Evolutionary conservation across 164 flowering plant species (phyloP), one percentile per base, ranked within the genome.

Genomic region (Kingdonia uniflora): DNA sequence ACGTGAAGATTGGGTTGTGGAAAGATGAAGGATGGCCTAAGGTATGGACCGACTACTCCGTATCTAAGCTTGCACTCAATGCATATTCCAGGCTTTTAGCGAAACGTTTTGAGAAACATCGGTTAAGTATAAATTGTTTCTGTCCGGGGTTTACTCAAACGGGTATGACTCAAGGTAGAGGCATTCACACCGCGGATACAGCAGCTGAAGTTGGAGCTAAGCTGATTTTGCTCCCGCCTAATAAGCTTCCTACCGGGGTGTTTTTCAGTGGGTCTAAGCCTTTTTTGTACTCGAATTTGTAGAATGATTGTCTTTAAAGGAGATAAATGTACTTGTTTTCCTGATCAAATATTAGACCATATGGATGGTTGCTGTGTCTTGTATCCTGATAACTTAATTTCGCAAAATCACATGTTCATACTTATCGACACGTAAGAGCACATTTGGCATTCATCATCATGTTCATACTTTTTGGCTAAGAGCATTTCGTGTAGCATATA

Each of bases 101-200:
- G 0, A 71, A 52, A 53, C 71, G 69, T 7, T 63, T 64, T 23
- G 37, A 62, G 19, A 74, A 67, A 0, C 6, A 11, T 1, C 75
- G 80, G 1, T 33, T 91, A 10, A 74, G 82, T 49, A 82, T 85
- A 4, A 87, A 91, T 35, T 73, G 92, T 59, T 87, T 64, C 41
- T 91, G 97, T 58, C 97, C 97, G 0, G 96, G 97, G 14, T 91
- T 73, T 71, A 87, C 95, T n/a, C 78, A 68, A 56, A 91, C 97
- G 2, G 38, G 77, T 0, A 91, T 91, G 97, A 85, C 97, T 1
- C 42, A 71, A 0, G 95, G 92, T 13, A 66, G 52, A 38, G 96
- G 97, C 14, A 61, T 48, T 4, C 77, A 73, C 56, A 55, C 97
- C 0, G 74, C 96, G 0, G 80, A 70, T 2, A 67, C 49, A 2